These are phyloP conservation scores for Arthonia radiata DNA, from an alignment of 495 filamentous ascomycete species.

Conservation along the genomic window DNA sequence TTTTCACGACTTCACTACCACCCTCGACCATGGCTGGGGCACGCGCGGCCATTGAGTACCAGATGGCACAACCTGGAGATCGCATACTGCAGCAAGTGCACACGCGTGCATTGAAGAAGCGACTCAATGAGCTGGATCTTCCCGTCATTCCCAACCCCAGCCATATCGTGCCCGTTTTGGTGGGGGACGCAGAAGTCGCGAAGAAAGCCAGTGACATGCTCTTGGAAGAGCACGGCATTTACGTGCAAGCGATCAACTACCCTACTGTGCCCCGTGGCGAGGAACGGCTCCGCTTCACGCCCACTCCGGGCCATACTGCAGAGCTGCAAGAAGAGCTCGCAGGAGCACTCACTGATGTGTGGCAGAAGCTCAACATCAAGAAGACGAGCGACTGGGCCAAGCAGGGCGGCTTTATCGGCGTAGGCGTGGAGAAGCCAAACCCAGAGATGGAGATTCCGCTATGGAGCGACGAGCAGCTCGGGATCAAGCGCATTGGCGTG, in stretches of 20 bases:
- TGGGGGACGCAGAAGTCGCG: slow-evolving; percentile 84
- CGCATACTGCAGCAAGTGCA: slow-evolving; percentile 82
- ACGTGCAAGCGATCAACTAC: slow-evolving; percentile 98
- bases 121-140: slow-evolving; percentile 51
- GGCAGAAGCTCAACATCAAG: slow-evolving; percentile 70
- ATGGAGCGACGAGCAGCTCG: slow-evolving; percentile 75
- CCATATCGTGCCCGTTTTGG: slow-evolving; percentile 84
- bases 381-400: slow-evolving; percentile 74
- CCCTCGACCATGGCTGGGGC: slow-evolving; percentile 95
- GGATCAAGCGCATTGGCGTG: slow-evolving; percentile 27
- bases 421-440: slow-evolving; percentile 44
- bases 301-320: slow-evolving; percentile 73
- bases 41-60: slow-evolving; percentile 75
- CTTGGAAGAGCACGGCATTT: slow-evolving; percentile 69
- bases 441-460: slow-evolving; percentile 36
- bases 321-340: slow-evolving; percentile 65
- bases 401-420: slow-evolving; percentile 79
- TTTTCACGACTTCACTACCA: slow-evolving; percentile 92
- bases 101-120: slow-evolving; percentile 72
- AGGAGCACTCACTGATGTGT: slow-evolving; percentile 64
- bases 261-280: slow-evolving; percentile 91
- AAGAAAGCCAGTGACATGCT: slow-evolving; percentile 75
- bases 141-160: slow-evolving; percentile 97
- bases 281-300: slow-evolving; percentile 84
- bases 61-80: slow-evolving; percentile 55